Conservation (phyloP, 2,329 filamentous ascomycete genomes). For the Penicillium sclerotiorum region DNA sequence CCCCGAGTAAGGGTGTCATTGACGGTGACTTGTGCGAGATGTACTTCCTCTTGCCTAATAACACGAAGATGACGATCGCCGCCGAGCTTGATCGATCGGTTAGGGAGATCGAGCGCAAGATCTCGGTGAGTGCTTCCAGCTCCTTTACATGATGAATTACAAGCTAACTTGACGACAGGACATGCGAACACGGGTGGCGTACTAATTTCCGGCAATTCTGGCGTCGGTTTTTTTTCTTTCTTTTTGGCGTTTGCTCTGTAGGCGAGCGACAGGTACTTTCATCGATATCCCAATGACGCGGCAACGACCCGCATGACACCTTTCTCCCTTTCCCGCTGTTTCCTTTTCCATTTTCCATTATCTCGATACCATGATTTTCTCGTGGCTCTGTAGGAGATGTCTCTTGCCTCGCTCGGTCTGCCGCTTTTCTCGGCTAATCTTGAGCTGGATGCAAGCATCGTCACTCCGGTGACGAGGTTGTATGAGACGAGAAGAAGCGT, state of each 20-base stretch:
- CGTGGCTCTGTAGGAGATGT: constrained; percentile 27
- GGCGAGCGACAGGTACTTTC: constrained; percentile 24
- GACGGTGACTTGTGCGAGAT: constrained; percentile 96
- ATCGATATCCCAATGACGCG: constrained; percentile 20
- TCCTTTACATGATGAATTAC: background rate
- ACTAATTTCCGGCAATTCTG: constrained; percentile 40
- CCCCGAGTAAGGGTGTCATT: constrained; percentile 93
- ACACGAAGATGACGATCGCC: constrained; percentile 94
- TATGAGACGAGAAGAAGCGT: constrained; percentile 52
- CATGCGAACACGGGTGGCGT: constrained; percentile 61
- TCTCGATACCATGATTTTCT: too few species aligned
- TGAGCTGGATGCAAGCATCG: constrained; percentile 44
- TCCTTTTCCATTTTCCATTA: background rate
- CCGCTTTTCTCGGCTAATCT: constrained; percentile 37
- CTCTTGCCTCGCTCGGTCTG: constrained; percentile 57
- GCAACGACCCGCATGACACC: constrained; percentile 10
- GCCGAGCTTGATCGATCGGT: constrained; percentile 89
- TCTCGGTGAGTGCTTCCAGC: constrained; percentile 60
- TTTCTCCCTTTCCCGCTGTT: background rate
- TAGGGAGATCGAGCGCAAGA: constrained; percentile 92
- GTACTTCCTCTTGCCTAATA: constrained; percentile 78
- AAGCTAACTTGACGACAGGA: constrained; percentile 43
- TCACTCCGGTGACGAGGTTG: constrained; percentile 26
- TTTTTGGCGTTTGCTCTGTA: constrained; percentile 26
- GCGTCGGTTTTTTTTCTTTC: too few species aligned